These are phyloP conservation scores for Ettlia oleoabundans DNA, from an alignment of 139 green algal species.

Conservation along the genomic window DNA sequence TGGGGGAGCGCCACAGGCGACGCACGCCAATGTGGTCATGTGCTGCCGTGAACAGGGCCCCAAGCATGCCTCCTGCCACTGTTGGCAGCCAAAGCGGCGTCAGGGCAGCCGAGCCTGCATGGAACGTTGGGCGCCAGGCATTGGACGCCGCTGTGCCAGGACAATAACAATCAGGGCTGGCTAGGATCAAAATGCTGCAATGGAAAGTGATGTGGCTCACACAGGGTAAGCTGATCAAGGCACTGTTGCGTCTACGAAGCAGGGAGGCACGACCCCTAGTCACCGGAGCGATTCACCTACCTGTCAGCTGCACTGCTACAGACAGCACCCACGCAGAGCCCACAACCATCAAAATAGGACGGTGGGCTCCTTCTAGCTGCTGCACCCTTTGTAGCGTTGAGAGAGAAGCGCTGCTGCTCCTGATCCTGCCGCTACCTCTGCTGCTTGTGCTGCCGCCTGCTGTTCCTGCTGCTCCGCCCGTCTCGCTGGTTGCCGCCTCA, in stretches of 20 bases:
- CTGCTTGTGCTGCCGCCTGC: neutral
- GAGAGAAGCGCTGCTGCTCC: neutral
- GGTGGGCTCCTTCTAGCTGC: slow-evolving; percentile 17
- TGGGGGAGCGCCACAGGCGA: slow-evolving; percentile 55
- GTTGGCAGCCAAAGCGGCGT: slow-evolving; percentile 20
- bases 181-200: neutral
- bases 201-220: too few species aligned
- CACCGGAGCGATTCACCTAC: neutral
- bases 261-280: too few species aligned
- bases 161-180: too few species aligned
- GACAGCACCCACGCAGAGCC: slow-evolving; percentile 51
- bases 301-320: slow-evolving; percentile 45
- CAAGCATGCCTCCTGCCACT: neutral
- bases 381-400: too few species aligned
- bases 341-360: slow-evolving; percentile 53
- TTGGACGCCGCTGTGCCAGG: neutral
- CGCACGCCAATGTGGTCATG: slow-evolving; percentile 56
- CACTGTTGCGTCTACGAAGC: neutral
- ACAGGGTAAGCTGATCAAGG: too few species aligned
- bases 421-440: neutral
- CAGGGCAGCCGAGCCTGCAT: neutral
- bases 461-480: neutral
- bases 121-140: neutral
- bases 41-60: neutral
- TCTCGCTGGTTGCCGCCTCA: neutral